phyloP scores from a whole-genome alignment of 2,329 filamentous ascomycete species.

The Pseudogymnoascus sp. region DNA sequence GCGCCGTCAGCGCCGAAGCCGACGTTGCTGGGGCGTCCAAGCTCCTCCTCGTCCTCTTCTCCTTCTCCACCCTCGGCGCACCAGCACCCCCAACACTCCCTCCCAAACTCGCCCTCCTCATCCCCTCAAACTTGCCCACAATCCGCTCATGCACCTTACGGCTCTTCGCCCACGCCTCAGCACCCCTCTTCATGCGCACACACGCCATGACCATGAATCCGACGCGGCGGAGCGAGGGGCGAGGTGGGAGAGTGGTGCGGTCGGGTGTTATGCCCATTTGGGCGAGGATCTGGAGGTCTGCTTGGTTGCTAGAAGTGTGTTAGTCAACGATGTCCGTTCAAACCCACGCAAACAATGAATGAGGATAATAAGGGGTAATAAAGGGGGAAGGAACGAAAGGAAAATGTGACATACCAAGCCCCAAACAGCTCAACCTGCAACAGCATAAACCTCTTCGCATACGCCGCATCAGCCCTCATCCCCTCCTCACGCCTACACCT shows the following conservation, averaged over 20 bases:
- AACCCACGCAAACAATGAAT: too few species aligned
- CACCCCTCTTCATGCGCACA: conserved; percentile 41
- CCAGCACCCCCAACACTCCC: not conserved
- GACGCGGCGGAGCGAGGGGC: conserved; percentile 39
- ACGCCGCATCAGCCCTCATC: conserved; percentile 72
- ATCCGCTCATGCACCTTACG: conserved; percentile 35
- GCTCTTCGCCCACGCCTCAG: conserved; percentile 41
- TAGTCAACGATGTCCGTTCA: too few species aligned
- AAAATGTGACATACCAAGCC: conserved; percentile 70
- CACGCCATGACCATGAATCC: conserved; percentile 40
- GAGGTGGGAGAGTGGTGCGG: conserved; percentile 34
- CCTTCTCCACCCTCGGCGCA: not conserved
- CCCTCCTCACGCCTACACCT: conserved; percentile 71
- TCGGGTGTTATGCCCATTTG: conserved; percentile 63
- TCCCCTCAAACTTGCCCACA: conserved; percentile 21
- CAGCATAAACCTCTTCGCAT: conserved; percentile 76
- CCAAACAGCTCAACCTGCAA: conserved; percentile 75
- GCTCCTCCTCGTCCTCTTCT: not conserved
- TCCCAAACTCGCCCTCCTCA: conserved; percentile 12
- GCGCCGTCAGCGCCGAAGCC: not conserved
- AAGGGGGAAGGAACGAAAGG: conserved; percentile 6
- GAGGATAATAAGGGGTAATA: too few species aligned
- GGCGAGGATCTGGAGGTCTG: conserved; percentile 76
- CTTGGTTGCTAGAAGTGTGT: conserved; percentile 64
- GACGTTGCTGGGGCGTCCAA: not conserved